Percentiles rank a stretch among this genome's conserved stretches.
phyloP scores from a whole-genome alignment of 176 grass and related monocot species.

The Hyparrhenia diplandra region DNA sequence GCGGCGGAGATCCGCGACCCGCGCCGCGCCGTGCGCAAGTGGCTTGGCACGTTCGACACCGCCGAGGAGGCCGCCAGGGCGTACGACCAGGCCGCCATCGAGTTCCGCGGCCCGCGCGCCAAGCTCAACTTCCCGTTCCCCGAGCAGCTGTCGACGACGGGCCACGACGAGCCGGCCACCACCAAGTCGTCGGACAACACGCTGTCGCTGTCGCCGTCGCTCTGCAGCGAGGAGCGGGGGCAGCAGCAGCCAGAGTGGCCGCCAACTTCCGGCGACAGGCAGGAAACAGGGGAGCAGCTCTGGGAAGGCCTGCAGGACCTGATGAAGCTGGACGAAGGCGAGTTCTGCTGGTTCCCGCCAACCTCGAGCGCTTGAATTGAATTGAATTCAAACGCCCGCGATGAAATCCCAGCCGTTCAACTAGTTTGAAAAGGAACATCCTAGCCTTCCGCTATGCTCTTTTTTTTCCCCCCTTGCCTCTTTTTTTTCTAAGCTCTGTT shows the following conservation, averaged over 20 bases:
- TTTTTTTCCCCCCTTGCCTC: neutral
- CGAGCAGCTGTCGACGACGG: slow-evolving; percentile 19
- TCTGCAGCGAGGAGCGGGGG: neutral
- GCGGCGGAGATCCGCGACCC: slow-evolving; percentile 96
- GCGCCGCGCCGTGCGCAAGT: slow-evolving; percentile 66
- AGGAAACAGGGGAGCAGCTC: slow-evolving; percentile 36
- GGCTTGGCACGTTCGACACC: slow-evolving; percentile 82
- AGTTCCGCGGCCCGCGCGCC: slow-evolving; percentile 86
- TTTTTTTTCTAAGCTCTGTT: slow-evolving; percentile 4
- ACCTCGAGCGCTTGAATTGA: neutral
- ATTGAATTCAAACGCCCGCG: slow-evolving; percentile 27
- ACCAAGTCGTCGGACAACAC: slow-evolving; percentile 33
- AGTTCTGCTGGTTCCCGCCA: slow-evolving; percentile 45
- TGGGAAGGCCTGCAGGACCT: slow-evolving; percentile 83
- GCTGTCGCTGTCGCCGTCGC: slow-evolving; percentile 28
- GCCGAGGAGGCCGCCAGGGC: slow-evolving; percentile 79
- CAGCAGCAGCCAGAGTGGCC: neutral
- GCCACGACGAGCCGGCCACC: neutral
- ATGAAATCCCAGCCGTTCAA: slow-evolving; percentile 31
- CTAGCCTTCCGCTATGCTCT: neutral
- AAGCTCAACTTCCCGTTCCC: slow-evolving; percentile 90
- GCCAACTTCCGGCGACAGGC: neutral
- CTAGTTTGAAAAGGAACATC: neutral
- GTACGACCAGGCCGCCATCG: slow-evolving; percentile 74
- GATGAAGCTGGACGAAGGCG: slow-evolving; percentile 48